Evolutionary conservation across 2,329 filamentous ascomycete genomes (phyloP).

Genomic region (Nemania sp.): DNA sequence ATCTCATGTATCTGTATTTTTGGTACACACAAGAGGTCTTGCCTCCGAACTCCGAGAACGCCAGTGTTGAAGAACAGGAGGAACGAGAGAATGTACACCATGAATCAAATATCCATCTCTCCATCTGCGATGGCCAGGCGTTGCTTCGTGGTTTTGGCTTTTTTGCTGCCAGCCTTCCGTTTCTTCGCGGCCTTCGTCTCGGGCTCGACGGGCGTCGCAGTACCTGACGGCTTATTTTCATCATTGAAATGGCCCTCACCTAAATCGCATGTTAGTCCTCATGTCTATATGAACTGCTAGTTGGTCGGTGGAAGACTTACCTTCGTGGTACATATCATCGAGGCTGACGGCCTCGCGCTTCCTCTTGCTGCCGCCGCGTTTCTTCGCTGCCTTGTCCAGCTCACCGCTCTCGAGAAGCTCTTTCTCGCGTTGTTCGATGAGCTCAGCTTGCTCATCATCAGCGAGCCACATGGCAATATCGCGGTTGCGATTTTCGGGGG

Average conservation of each 20-base stretch:
- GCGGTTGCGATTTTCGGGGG: conserved; percentile 89
- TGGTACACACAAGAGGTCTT: too few relatives aligned
- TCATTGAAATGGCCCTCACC: conserved; percentile 97
- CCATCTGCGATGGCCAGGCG: conserved; percentile 70
- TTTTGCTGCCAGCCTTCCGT: conserved; percentile 57
- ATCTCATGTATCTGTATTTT: too few relatives aligned
- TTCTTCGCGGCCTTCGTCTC: conserved; percentile 56
- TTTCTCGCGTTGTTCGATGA: conserved; percentile 90
- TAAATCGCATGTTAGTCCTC: conserved; percentile 48
- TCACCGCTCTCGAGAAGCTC: conserved; percentile 78
- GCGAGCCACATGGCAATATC: conserved; percentile 99
- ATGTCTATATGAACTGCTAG: not conserved
- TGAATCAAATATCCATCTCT: conserved; percentile 45
- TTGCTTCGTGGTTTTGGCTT: conserved; percentile 71
- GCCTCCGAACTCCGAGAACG: too few relatives aligned
- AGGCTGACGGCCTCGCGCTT: conserved; percentile 67
- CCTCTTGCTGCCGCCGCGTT: conserved; percentile 60
- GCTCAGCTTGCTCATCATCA: conserved; percentile 92
- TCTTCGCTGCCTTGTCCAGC: conserved; percentile 63
- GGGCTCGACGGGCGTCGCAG: conserved; percentile 75
- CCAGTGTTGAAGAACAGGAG: too few relatives aligned
- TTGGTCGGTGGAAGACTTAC: conserved; percentile 58
- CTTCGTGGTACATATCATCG: conserved; percentile 99
- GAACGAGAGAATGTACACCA: conserved; percentile 16
- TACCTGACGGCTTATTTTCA: conserved; percentile 78